Evolutionary conservation across 1,139 yeast species (phyloP).

Genomic region (Taphrina communis): DNA sequence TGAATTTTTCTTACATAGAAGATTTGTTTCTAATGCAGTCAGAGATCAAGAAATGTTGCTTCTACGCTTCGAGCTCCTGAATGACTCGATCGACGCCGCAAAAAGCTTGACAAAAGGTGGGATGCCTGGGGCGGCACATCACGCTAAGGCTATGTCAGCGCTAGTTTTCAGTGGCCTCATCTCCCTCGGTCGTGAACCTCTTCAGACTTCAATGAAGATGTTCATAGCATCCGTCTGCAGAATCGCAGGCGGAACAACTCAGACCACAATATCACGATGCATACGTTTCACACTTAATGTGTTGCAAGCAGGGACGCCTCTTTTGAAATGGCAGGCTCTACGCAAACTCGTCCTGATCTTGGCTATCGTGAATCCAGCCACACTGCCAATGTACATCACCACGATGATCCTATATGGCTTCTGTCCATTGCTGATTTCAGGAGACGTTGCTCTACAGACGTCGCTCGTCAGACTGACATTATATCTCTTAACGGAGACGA

Average conservation of each 20-base stretch:
- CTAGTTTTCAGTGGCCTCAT: neutral
- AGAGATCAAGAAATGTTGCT: neutral
- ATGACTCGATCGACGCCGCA: conserved; percentile 7
- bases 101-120: neutral
- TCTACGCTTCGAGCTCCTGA: neutral
- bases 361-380: neutral
- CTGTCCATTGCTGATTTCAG: neutral
- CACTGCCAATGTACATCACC: neutral
- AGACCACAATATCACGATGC: neutral
- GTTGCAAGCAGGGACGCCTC: neutral
- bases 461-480: neutral
- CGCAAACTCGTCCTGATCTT: conserved; percentile 2
- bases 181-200: neutral
- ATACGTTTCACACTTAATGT: neutral
- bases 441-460: neutral
- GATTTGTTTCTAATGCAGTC: neutral
- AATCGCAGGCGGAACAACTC: neutral
- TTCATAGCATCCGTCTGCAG: neutral
- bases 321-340: neutral
- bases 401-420: neutral
- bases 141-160: neutral
- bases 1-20: too few species aligned
- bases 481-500: neutral
- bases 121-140: conserved; percentile 4
- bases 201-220: neutral